Evolutionary conservation across 2,329 filamentous ascomycete species (phyloP), one percentile per base, ranked within the genome.

Genomic region (Aspergillus luchuensis): DNA sequence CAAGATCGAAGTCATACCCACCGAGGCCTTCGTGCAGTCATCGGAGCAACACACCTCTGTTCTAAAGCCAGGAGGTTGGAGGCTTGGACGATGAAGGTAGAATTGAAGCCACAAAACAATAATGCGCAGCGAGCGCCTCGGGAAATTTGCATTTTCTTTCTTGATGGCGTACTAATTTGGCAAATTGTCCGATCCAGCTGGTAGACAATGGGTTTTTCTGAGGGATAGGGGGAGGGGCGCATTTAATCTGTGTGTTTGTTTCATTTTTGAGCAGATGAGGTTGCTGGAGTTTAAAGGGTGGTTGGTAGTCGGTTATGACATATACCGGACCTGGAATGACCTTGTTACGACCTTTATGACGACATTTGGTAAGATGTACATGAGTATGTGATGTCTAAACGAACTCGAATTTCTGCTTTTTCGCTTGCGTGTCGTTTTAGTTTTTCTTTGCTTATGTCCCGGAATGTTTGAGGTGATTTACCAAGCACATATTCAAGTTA

Each of bases 321-420:
- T 69, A 63, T 56, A 60, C 66, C 66, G 66, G 66, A 64, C 67
- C 65, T 67, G 56, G 65, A 62, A 74, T 69, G 71, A 72, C 67
- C 65, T 70, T 70, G 66, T 70, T 65, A 76, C 65, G 73, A 76
- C 69, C 65, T 74, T 74, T 69, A 75, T 71, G 71, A 76, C 66
- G 68, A 74, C 54, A 67, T 65, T 62, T 72, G 69, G 64, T 69
- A 75, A 71, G 72, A 76, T 74, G 73, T 76, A 75, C 72, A 76
- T 72, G 74, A 75, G 65, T 59, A 72, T 72, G 69, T 67, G 59
- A 73, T 70, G 70, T 67, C 68, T 72, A 72, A 66, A 74, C 67
- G 69, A 74, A 67, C 70, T 58, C 68, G 66, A 57, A 62, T 64
- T 57, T 65, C 8, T 58, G 62, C 67, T 62, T 53, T 63, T 66